Evolutionary conservation across 2,329 filamentous ascomycete genomes (phyloP), one percentile per base, ranked within the genome.

Genomic region (Xylariaceae sp.): DNA sequence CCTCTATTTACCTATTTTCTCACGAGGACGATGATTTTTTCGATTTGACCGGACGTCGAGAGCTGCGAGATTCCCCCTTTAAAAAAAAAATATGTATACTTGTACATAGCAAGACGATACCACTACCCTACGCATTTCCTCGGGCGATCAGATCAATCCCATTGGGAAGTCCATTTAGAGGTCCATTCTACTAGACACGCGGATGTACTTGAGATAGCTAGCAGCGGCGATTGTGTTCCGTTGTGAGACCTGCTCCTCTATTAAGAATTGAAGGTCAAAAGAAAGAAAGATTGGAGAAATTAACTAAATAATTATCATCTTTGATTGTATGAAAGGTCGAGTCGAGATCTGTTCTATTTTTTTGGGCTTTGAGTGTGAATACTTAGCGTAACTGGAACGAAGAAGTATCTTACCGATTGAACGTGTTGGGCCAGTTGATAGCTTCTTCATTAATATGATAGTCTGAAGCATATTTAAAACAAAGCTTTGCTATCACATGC

Each of bases 41-140:
- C 40, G 16, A 33, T 53, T 52, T 50, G 50, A 37, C 53, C 41
- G 53, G 44, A 59, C 29, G 39, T 51, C 44, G 30, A 52, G 55
- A 58, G 52, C 43, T 43, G 27, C 43, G 37, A 52, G 44, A 44
- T 57, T n/a, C 47, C 35, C 29, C 29, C 43, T 45, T 47, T 44
- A 54, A 51, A 50, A 32, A 43, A 23, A 20, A 51, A 41, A 23
- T 32, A n/a, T 35, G 42, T 44, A 50, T 48, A 53, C 54, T 59
- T 66, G 64, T 66, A 67, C 64, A 66, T 67, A 67, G 55, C 55
- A 60, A 64, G 51, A 55, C 53, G 64, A 66, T 66, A 67, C 63
- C 63, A 59, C 40, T 51, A 27, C 43, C 42, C 35, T 50, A 53
- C 46, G 50, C 29, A 36, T 50, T 47, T 42, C 32, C 40, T 50